Conservation (phyloP, 768 basidiomycete genomes). For the Sporobolomyces phaffii region DNA sequence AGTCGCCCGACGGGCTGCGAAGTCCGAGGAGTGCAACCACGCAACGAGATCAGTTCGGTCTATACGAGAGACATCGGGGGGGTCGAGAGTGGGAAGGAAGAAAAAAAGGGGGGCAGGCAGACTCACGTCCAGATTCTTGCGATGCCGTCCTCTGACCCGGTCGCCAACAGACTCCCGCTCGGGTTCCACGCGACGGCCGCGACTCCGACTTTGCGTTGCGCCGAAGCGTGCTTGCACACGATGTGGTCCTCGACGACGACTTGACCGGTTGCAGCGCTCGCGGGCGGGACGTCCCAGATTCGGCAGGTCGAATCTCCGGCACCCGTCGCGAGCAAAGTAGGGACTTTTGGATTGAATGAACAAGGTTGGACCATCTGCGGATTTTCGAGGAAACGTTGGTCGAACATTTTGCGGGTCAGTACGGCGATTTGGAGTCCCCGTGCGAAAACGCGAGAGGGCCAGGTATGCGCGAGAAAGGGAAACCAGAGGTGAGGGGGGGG, state of each 20-base stretch:
- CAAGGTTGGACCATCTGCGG: slow-evolving; percentile 38
- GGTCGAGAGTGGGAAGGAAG: background rate
- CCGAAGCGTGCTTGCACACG: slow-evolving; percentile 38
- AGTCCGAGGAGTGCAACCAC: background rate
- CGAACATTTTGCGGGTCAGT: too few species aligned
- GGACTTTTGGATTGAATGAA: slow-evolving; percentile 41
- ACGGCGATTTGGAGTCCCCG: too few species aligned
- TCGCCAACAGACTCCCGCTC: slow-evolving; percentile 38
- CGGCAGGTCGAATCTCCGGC: slow-evolving; percentile 39
- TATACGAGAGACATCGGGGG: background rate
- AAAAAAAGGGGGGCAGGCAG: too few species aligned
- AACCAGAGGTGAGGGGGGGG: background rate
- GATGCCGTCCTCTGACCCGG: slow-evolving; percentile 44
- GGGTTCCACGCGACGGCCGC: slow-evolving; percentile 41
- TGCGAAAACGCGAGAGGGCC: too few species aligned
- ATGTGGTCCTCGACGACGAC: slow-evolving; percentile 34
- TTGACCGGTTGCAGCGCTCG: too few species aligned
- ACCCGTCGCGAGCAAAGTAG: slow-evolving; percentile 40
- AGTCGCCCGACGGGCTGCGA: slow-evolving; percentile 31
- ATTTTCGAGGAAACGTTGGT: too few species aligned
- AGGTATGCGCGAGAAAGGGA: background rate
- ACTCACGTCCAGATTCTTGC: slow-evolving; percentile 44
- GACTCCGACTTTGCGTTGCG: slow-evolving; percentile 33
- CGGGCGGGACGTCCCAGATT: slow-evolving; percentile 42
- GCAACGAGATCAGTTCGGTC: background rate